Conservation (phyloP, 495 filamentous ascomycete species). For the Echria macrotheca region DNA sequence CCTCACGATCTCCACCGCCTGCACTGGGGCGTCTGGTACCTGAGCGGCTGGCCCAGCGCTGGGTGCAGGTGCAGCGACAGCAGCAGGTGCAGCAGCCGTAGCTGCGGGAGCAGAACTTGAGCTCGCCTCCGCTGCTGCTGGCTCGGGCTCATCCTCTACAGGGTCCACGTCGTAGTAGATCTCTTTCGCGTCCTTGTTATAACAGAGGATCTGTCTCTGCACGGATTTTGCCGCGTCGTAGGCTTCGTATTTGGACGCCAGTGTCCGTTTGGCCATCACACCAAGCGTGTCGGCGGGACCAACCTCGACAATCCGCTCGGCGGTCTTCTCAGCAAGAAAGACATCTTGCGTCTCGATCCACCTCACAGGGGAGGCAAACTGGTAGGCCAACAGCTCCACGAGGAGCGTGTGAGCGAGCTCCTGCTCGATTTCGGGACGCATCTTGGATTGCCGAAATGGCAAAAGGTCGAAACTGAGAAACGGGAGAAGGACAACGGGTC, state of each 20-base stretch:
- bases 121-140: conserved; percentile 44
- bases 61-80: conserved; percentile 55
- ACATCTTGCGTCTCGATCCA: conserved; percentile 99
- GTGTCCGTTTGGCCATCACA: conserved; percentile 93
- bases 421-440: conserved; percentile 98
- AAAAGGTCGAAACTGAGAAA: neutral
- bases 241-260: conserved; percentile 97
- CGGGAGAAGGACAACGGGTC: neutral
- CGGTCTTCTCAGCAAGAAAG: conserved; percentile 88
- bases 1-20: conserved; percentile 83
- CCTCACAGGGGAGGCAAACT: conserved; percentile 96
- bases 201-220: conserved; percentile 95
- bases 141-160: conserved; percentile 78
- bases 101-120: conserved; percentile 42
- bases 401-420: conserved; percentile 96
- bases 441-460: too few species aligned
- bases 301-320: conserved; percentile 96
- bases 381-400: conserved; percentile 96
- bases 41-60: conserved; percentile 83
- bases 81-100: conserved; percentile 46
- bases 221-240: conserved; percentile 95
- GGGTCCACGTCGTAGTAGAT: conserved; percentile 99
- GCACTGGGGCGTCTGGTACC: conserved; percentile 79
- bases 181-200: conserved; percentile 98
- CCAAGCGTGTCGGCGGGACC: conserved; percentile 97